Base-by-base conservation (phyloP, 441 rosid genomes). In the Pelargonium australe region DNA sequence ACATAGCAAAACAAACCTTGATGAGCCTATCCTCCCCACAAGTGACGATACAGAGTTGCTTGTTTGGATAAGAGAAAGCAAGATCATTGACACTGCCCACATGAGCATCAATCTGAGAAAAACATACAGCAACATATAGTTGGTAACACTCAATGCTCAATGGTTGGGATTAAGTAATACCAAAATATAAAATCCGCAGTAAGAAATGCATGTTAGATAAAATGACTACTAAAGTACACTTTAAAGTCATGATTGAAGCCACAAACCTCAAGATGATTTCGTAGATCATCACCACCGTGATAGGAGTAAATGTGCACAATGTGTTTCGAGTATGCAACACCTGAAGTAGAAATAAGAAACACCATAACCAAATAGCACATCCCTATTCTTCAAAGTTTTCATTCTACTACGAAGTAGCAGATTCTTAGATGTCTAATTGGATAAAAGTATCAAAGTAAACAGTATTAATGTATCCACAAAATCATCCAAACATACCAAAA, bases 281-380 rank as follows among this genome's bases (percentile, higher is more conserved):
- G 81, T 67, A 92, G 69, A 64, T 92, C 95, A 70, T 77, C 88
- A 23, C 86, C 85, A 7, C 85, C 90, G 64, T 79, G 86, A 71
- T 86, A 88, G 14, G 90, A 80, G 76, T 87, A 92, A 47, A 89
- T 72, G 67, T 92, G 98, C 77, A 92, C 89, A 68, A 92, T 79
- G 82, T 87, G 80, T 82, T 84, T 89, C 28, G 96, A 89, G 78
- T 92, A 92, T 61, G 96, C 98, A 71, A 92, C 92, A 20, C 96
- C 96, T 92, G 80, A 68, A 81, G 65, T 65, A 72, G 31, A 63
- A 57, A 66, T 47, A 63, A 75, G 40, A 20, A 20, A 20, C 23
- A 20, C 23, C 23, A 20, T 20, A 1, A 20, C 23, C 23, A 20
- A 20, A 20, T 20, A 20, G 23, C 23, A 0, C 1, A 20, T 20